Evolutionary conservation across 768 basidiomycete species (phyloP), one percentile per base, ranked within the genome.

Genomic region (Tubosaeta sp.): DNA sequence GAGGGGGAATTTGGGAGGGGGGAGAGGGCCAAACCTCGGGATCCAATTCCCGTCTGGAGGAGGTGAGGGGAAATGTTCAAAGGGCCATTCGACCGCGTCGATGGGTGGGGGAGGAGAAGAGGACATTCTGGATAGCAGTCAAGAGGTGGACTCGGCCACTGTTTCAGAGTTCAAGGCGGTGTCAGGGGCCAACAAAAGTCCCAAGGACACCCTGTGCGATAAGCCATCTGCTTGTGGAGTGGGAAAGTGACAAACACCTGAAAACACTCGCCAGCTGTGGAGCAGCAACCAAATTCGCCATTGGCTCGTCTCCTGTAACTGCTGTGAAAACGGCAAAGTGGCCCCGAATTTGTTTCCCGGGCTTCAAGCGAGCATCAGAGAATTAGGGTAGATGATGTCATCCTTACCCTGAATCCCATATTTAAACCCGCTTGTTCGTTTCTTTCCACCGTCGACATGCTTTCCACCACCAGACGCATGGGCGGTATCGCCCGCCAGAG

Each of bases 401-500:
- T 49, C 27, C 30, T 16, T 27, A 40, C 52, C 52, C 52, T 29
- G 36, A 21, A 31, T 39, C 24, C 22, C n/a, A 16, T 25, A 53
- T 51, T 40, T 64, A 56, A 53, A 39, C 40, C 41, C 18, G 31
- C 21, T 27, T 29, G 40, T 47, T 36, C 52, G 19, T 43, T 42
- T 18, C 43, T 36, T 32, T 31, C 16, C 16, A 10, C 43, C 32
- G 21, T 47, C 18, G 0, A 49, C 48, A 69, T 65, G 65, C 11
- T 42, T 0, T 36, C 51, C 38, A 43, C 51, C 34, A 55, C 54
- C 45, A 78, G 77, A 14, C 70, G 63, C 46, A 64, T 69, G 60
- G 64, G 69, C 1, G 75, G 75, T 39, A 67, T 73, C 58, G 65
- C 75, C 4, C 67, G 71, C 30, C 73, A 75, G 0, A 56, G 49